These are phyloP conservation scores for Aristolochia contorta DNA, from an alignment of 164 flowering plant species.

Conservation along the genomic window DNA sequence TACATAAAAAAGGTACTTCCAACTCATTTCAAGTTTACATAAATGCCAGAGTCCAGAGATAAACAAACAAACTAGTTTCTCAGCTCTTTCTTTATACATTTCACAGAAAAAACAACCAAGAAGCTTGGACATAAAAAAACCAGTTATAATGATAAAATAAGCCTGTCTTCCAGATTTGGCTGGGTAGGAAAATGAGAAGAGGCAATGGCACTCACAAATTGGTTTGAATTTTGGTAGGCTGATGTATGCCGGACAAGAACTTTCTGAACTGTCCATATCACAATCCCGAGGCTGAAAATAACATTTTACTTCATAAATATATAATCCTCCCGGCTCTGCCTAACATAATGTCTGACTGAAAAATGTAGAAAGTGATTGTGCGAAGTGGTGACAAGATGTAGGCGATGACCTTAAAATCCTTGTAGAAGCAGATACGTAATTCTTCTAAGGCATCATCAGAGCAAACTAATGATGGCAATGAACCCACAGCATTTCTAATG, in stretches of 20 bases:
- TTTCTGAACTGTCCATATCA: slow-evolving; percentile 17
- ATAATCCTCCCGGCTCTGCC: neutral
- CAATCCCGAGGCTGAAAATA: slow-evolving; percentile 64
- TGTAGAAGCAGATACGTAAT: slow-evolving; percentile 67
- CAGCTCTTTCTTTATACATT: too few species aligned
- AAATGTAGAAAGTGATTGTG: neutral
- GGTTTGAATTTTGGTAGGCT: slow-evolving; percentile 43
- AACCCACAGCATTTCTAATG: slow-evolving; percentile 63
- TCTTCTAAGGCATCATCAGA: slow-evolving; percentile 59
- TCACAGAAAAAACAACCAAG: too few species aligned
- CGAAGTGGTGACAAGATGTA: neutral
- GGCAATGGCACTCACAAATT: slow-evolving; percentile 6
- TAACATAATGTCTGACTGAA: neutral
- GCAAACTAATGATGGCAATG: slow-evolving; percentile 53
- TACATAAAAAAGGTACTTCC: too few species aligned
- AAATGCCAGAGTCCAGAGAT: too few species aligned
- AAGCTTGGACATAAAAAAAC: too few species aligned
- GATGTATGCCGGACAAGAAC: slow-evolving; percentile 61
- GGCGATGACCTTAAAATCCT: slow-evolving; percentile 62
- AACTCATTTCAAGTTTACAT: too few species aligned
- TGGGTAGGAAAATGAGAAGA: neutral
- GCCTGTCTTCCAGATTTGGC: too few species aligned
- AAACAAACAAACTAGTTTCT: too few species aligned
- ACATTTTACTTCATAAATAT: neutral
- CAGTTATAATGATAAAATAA: too few species aligned